These are phyloP conservation scores for Crithidia bombi DNA, from an alignment of 208 protist genomes.

Conservation along the genomic window DNA sequence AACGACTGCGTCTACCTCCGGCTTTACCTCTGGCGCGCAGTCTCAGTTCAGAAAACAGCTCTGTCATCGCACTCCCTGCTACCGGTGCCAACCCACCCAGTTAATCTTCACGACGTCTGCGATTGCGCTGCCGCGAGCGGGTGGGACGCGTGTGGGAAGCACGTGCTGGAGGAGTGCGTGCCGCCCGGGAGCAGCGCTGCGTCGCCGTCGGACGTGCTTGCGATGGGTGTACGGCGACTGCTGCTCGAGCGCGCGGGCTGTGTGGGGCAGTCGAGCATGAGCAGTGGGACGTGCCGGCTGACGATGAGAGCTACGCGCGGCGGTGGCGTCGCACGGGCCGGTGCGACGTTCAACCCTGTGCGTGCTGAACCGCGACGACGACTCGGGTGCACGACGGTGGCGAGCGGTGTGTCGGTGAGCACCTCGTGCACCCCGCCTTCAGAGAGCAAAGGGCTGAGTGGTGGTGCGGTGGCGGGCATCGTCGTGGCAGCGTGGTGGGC, in stretches of 20 bases:
- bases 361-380: conserved; percentile 50
- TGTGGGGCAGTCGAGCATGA: conserved; percentile 29
- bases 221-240: conserved; percentile 62
- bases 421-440: conserved; percentile 30
- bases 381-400: conserved; percentile 53
- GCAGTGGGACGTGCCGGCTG: conserved; percentile 44
- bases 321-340: conserved; percentile 29
- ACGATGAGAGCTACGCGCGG: conserved; percentile 28
- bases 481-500: conserved; percentile 44
- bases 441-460: conserved; percentile 33
- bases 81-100: background rate
- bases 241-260: conserved; percentile 32
- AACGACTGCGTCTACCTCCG: conserved; percentile 3
- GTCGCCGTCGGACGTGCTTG: conserved; percentile 24
- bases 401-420: conserved; percentile 29
- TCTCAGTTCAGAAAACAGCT: conserved; percentile 55
- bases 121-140: conserved; percentile 39
- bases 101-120: conserved; percentile 34
- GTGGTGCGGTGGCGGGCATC: conserved; percentile 36
- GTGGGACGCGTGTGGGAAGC: conserved; percentile 37
- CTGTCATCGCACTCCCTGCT: conserved; percentile 43
- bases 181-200: conserved; percentile 30
- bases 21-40: conserved; percentile 60
- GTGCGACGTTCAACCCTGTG: conserved; percentile 55
- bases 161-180: conserved; percentile 38